Evolutionary conservation across 1,284 basidiomycete species (phyloP), one percentile per base, ranked within the genome.

Genomic region (Trametes sp.): DNA sequence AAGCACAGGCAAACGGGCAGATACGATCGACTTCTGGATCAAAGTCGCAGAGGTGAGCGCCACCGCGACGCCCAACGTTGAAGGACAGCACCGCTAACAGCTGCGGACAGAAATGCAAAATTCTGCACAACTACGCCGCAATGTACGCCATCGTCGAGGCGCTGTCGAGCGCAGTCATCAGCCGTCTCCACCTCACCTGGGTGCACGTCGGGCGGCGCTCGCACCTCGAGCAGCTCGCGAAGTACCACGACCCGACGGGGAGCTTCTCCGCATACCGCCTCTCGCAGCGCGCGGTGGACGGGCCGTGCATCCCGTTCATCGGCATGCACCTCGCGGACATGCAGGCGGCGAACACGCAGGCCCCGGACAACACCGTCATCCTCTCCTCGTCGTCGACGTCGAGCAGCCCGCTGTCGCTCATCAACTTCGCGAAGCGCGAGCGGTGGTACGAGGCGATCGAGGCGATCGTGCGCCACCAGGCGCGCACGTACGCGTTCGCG

Each of bases 21-120:
- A 86, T 56, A 82, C 81, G n/a, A 77, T 91, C 36, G 87, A 90
- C 61, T 84, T 87, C 71, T 92, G 89, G 90, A 87, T 92, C 66
- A 88, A 85, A 69, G 86, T 91, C 35, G 87, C 89, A 11, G 89
- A 92, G 83, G 90, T 90, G 64, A 54, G 55, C 52, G 21, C 49
- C 5, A 33, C 5, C 11, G 24, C 48, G 11, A 19, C 4, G 24
- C 51, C 53, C 35, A 52, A 14, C 66, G 44, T 31, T 50, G 55
- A 28, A 21, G 24, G 44, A 21, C 64, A 46, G 62, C 55, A 59
- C 35, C 36, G 5, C 45, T 44, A 14, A n/a, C 42, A 41, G 16
- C 11, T 13, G 24, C 31, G 16, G 36, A 19, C 67, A 92, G 89
- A 89, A 86, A 83, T 92, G 88, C 74, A 84, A 82, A 26, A 66